These are phyloP conservation scores for Dactylonectria macrodidyma DNA, from an alignment of 2,329 filamentous ascomycete species.

Conservation along the genomic window DNA sequence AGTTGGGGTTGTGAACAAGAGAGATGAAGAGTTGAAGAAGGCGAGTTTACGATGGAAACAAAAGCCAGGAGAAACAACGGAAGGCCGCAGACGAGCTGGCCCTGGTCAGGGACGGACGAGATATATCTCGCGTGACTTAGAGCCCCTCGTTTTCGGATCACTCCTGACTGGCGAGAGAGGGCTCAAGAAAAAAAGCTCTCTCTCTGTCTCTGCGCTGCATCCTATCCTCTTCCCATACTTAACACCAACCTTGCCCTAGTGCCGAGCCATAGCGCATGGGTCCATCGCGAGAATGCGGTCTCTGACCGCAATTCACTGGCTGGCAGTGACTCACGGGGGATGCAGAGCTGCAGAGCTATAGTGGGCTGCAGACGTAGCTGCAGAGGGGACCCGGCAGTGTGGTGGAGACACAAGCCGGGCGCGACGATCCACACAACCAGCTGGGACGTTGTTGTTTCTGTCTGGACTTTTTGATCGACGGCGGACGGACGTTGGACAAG, in stretches of 20 bases:
- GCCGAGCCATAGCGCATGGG: constrained; percentile 38
- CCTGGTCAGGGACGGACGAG: constrained; percentile 40
- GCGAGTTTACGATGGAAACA: constrained; percentile 23
- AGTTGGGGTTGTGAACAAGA: constrained; percentile 19
- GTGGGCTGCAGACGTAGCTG: constrained; percentile 13
- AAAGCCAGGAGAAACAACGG: constrained; percentile 29
- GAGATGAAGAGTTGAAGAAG: constrained; percentile 15
- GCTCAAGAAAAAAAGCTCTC: constrained; percentile 9
- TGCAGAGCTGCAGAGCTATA: constrained; percentile 29
- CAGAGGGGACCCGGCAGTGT: constrained; percentile 29
- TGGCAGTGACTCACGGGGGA: constrained; percentile 45
- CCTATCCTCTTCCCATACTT: constrained; percentile 16
- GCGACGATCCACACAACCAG: neutral
- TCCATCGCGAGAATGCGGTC: constrained; percentile 44
- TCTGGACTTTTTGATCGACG: constrained; percentile 2
- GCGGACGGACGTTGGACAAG: neutral
- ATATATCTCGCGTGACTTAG: constrained; percentile 45
- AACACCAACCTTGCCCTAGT: constrained; percentile 32
- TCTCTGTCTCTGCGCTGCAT: constrained; percentile 20
- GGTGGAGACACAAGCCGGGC: constrained; percentile 16
- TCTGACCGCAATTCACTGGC: constrained; percentile 43
- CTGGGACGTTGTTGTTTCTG: neutral
- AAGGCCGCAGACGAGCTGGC: constrained; percentile 28
- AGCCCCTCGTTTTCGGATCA: constrained; percentile 23
- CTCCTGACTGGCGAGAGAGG: constrained; percentile 11